Evolutionary conservation across 305 asterid species (phyloP), one percentile per base, ranked within the genome.

Genomic region (Plantago rigida): DNA sequence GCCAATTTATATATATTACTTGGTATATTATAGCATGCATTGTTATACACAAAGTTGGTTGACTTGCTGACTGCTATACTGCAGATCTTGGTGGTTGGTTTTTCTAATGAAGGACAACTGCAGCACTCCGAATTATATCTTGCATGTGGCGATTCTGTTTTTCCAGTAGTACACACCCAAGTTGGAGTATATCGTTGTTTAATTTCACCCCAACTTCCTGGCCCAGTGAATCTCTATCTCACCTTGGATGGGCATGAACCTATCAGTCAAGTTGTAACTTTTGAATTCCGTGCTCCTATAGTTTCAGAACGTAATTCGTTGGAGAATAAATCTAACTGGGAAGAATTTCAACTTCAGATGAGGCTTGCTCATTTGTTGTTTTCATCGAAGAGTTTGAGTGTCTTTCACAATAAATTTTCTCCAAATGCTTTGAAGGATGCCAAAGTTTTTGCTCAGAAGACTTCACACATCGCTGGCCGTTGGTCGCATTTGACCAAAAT

Each of bases 21-120:
- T 62, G 41, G 29, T 36, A 59, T 19, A 34, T 39, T 42, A 39
- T 62, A 26, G 11, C 39, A 13, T 45, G 17, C 51, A 57, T 52
- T 51, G 56, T 62, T 22, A 49, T 59, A 56, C 3, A 13, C 62
- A 48, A 13, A 48, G 47, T 56, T 63, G 2, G 29, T 59, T 73
- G 60, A 75, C 71, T 36, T 42, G 13, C n/a, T 56, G 34, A 62
- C 59, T 66, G n/a, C 58, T 42, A 13, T 31, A 3, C 5, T 81
- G 82, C 97, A 92, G 97, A 76, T 89, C 67, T 69, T 87, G 69
- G 87, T 89, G 55, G 86, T 85, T 52, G 99, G 96, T 22, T 62
- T 51, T 78, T 87, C 85, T 67, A 76, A 66, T 59, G 87, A 75
- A n/a, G 84, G 81, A 58, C 81, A 76, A 51, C 56, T 39, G 42